Base-by-base conservation (phyloP, 2,329 filamentous ascomycete species). In the Ophiobolus disseminans region DNA sequence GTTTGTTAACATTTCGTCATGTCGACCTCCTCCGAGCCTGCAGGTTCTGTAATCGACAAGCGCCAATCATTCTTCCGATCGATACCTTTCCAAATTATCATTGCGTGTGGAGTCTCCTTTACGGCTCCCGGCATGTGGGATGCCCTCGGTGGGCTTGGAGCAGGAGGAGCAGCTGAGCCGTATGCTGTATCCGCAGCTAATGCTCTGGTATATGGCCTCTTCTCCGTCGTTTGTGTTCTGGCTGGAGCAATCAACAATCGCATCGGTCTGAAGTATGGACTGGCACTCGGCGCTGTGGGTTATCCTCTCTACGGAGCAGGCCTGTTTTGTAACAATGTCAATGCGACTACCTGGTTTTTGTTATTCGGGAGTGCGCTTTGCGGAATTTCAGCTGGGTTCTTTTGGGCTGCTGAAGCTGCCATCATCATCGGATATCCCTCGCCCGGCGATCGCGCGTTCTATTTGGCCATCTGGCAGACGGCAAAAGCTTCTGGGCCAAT, bases 281-380 rank as follows among this genome's bases (percentile, higher is more conserved):
- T 78, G 3, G 72, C 74, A 4, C 48, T 79, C 3, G 78, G 78
- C 7, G 73, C 78, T 0, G 66, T 75, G 8, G 74, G 74, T 2
- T 76, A 75, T 34, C 73, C 74, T 1, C 55, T 76, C 0, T 76
- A 76, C 40, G 73, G 72, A 0, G 73, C 74, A 3, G 73, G 73
- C 1, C 50, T 76, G 11, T 76, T 75, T 50, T 65, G 66, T 17
- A 76, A 76, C 61, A 75, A 72, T 25, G 45, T 63, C 14, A 66
- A 60, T 28, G 65, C 69, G 0, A 72, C 70, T 11, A 75, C 72
- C 3, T 75, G 74, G 72, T 73, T 75, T 36, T 61, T 76, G 50
- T 64, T 73, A 5, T 67, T 76, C 7, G 73, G 73, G 4, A 67
- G 60, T 6, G 72, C 71, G 4, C 54, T 70, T 8, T 75, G 73